Evolutionary conservation across 1,284 basidiomycete genomes (phyloP).

Genomic region (Tremellales sp.): DNA sequence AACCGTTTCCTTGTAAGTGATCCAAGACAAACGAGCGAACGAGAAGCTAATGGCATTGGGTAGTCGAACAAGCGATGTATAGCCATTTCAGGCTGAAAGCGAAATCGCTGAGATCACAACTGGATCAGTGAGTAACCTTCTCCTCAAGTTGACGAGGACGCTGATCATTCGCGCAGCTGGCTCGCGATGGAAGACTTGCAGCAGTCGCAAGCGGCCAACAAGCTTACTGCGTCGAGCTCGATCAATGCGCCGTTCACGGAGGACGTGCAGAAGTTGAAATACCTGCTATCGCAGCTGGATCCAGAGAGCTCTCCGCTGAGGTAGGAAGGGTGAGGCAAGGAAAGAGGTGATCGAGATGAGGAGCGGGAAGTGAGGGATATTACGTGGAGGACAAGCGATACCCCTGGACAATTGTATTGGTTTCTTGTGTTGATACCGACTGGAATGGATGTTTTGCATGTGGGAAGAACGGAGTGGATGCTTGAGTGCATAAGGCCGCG

Average conservation of each 20-base stretch:
- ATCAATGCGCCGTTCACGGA: conserved; percentile 27
- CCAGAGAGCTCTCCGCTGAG: conserved; percentile 29
- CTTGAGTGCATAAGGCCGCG: background rate
- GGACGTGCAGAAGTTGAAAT: conserved; percentile 36
- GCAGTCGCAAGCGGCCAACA: conserved; percentile 8
- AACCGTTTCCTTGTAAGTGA: conserved; percentile 17
- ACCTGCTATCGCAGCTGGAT: conserved; percentile 34
- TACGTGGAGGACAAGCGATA: background rate
- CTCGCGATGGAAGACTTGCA: conserved; percentile 40
- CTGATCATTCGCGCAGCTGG: conserved; percentile 24
- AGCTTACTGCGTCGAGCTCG: conserved; percentile 17
- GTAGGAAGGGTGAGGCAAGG: background rate
- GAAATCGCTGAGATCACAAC: conserved; percentile 35
- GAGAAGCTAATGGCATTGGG: conserved; percentile 8
- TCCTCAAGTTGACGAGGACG: background rate
- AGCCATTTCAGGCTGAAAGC: conserved; percentile 41
- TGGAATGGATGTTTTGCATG: background rate
- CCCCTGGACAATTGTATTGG: background rate
- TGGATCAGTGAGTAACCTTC: conserved; percentile 36
- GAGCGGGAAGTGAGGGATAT: background rate
- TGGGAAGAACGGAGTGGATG: background rate
- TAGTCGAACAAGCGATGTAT: conserved; percentile 36
- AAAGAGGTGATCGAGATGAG: no score
- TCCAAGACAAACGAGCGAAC: background rate
- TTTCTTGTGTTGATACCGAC: background rate